Conservation (phyloP, 2,329 filamentous ascomycete genomes). For the Epichloe glyceriae region DNA sequence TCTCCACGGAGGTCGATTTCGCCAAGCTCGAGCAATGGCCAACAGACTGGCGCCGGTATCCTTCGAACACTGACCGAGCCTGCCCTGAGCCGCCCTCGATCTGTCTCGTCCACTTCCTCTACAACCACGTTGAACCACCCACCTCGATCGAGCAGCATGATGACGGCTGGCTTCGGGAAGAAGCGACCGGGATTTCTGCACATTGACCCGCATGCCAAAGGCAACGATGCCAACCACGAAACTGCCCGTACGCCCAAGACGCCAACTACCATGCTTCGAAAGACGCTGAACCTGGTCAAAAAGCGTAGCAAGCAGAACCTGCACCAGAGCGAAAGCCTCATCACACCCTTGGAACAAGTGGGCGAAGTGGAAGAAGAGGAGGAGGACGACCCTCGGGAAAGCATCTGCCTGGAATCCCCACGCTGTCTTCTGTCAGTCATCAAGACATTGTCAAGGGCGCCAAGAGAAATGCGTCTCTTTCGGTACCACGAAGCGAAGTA, state of each 20-base stretch:
- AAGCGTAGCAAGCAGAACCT: conserved; percentile 42
- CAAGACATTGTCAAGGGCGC: conserved; percentile 33
- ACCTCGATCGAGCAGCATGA: conserved; percentile 31
- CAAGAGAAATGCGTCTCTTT: conserved; percentile 24
- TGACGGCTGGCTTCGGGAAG: conserved; percentile 22
- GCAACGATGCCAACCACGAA: conserved; percentile 16
- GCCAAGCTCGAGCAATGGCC: conserved; percentile 21
- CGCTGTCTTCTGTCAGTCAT: conserved; percentile 26
- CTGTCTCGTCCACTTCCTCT: conserved; percentile 21
- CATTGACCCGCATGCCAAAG: conserved; percentile 39
- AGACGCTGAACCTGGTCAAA: conserved; percentile 39
- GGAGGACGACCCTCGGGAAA: conserved; percentile 11
- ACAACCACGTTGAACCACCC: conserved; percentile 21
- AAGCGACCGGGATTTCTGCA: conserved; percentile 35
- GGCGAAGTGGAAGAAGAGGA: conserved; percentile 20
- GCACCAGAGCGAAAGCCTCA: conserved; percentile 21
- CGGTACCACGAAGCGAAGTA: conserved; percentile 11
- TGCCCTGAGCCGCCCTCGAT: conserved; percentile 17
- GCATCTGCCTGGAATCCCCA: conserved; percentile 11
- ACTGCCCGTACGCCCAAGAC: conserved; percentile 27
- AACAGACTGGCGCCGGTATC: conserved; percentile 13
- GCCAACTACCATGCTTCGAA: conserved; percentile 35
- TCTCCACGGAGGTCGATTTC: conserved; percentile 29
- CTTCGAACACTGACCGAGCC: conserved; percentile 21
- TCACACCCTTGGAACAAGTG: conserved; percentile 22